Percentiles rank a stretch among this genome's conserved stretches.
phyloP scores from a whole-genome alignment of 1,284 basidiomycete species.

The Calocybe gambosa region DNA sequence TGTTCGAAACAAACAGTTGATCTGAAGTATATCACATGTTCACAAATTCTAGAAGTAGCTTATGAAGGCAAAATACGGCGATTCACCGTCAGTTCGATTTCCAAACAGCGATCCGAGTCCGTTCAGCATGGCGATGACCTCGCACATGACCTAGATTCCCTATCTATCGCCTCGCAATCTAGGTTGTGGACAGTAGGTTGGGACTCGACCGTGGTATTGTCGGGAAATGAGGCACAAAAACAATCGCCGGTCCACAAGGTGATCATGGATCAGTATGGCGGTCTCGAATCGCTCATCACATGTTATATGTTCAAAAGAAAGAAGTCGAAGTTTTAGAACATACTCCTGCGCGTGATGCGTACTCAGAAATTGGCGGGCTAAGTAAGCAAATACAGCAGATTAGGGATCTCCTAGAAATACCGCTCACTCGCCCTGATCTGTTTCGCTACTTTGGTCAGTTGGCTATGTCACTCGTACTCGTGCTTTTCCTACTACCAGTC shows the following conservation, averaged over 20 bases:
- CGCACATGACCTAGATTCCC: slow-evolving; percentile 31
- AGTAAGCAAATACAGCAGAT: slow-evolving; percentile 86
- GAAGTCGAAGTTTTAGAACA: slow-evolving; percentile 40
- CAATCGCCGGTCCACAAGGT: slow-evolving; percentile 27
- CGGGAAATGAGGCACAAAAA: slow-evolving; percentile 23
- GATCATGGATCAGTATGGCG: slow-evolving; percentile 4
- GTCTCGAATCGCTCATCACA: slow-evolving; percentile 10
- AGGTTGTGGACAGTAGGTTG: slow-evolving; percentile 55
- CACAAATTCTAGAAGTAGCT: slow-evolving; percentile 54
- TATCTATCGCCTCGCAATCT: slow-evolving; percentile 34
- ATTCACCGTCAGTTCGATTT: slow-evolving; percentile 49
- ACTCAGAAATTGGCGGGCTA: slow-evolving; percentile 82
- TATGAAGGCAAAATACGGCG: slow-evolving; percentile 57
- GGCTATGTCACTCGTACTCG: not conserved
- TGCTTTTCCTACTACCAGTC: slow-evolving; percentile 15
- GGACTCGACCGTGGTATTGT: slow-evolving; percentile 51
- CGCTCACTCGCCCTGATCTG: slow-evolving; percentile 83
- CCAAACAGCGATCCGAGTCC: slow-evolving; percentile 22
- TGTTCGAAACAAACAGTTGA: slow-evolving; percentile 45
- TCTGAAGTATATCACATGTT: slow-evolving; percentile 61
- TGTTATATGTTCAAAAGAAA: slow-evolving; percentile 26
- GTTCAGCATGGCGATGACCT: slow-evolving; percentile 27
- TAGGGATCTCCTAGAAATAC: slow-evolving; percentile 91
- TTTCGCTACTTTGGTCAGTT: slow-evolving; percentile 79
- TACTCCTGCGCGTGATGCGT: slow-evolving; percentile 43